A percentile compares a stretch with the other conserved stretches of the same genome.
These are phyloP conservation scores for Pterulicium gracile DNA, from an alignment of 1,284 basidiomycete species.

Conservation along the genomic window DNA sequence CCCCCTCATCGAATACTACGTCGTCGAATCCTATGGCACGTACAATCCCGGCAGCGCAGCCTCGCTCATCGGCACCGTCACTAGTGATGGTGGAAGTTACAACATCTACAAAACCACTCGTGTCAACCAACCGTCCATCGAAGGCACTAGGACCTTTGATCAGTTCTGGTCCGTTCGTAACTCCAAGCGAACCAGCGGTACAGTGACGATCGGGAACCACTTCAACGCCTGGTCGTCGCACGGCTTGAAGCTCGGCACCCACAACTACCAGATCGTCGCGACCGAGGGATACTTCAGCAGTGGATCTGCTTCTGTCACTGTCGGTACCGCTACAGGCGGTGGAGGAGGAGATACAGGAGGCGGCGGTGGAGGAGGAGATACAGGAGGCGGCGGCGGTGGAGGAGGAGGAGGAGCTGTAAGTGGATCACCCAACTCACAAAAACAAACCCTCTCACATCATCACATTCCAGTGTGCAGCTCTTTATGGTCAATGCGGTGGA, in stretches of 20 bases:
- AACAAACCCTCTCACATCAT: no score
- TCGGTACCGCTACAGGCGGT: no score
- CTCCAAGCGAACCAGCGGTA: constrained; percentile 18
- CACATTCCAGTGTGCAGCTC: no score
- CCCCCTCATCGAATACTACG: constrained; percentile 13
- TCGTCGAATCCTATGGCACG: constrained; percentile 1
- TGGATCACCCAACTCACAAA: no score
- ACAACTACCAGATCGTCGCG: constrained; percentile 27
- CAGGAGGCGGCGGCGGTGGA: no score
- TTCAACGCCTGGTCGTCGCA: constrained; percentile 24
- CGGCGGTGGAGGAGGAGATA: no score
- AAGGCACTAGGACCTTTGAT: constrained; percentile 24
- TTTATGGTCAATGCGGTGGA: no score
- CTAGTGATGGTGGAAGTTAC: constrained; percentile 14
- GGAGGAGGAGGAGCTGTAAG: no score
- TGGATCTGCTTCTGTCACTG: constrained; percentile 19
- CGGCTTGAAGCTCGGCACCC: constrained; percentile 22
- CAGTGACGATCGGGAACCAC: constrained; percentile 23
- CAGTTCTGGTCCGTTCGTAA: constrained; percentile 26
- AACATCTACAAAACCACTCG: constrained; percentile 14
- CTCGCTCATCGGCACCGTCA: constrained; percentile 13
- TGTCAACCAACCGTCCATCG: constrained; percentile 5
- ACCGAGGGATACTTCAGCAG: constrained; percentile 24
- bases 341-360: no score
- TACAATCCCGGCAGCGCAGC: background rate